A percentile compares a stretch with the other conserved stretches of the same genome.
Conservation (phyloP, 768 basidiomycete genomes). For the Pleurotus pulmonarius region DNA sequence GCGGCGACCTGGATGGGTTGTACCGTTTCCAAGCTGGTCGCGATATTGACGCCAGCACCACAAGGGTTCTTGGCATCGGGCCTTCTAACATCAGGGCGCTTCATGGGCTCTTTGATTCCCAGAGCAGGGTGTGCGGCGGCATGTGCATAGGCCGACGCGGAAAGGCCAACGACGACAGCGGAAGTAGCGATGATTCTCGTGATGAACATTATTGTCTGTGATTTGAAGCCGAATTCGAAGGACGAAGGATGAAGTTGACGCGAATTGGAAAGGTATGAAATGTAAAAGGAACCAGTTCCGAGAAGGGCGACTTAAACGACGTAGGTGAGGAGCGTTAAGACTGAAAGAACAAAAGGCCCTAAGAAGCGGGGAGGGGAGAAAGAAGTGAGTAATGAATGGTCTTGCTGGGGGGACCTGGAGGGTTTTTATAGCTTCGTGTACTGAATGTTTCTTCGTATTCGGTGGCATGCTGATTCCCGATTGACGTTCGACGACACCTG, state of each 20-base stretch:
- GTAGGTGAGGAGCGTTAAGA: too few species aligned
- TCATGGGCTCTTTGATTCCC: slow-evolving; percentile 26
- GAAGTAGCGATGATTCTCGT: slow-evolving; percentile 24
- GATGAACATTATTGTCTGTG: slow-evolving; percentile 11
- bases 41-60: slow-evolving; percentile 36
- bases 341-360: too few species aligned
- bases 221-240: too few species aligned
- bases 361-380: neutral
- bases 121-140: slow-evolving; percentile 40
- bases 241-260: too few species aligned
- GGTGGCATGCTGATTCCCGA: too few species aligned
- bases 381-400: neutral
- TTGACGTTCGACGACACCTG: too few species aligned
- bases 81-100: slow-evolving; percentile 29
- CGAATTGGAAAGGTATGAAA: too few species aligned
- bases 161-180: slow-evolving; percentile 27
- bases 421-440: too few species aligned
- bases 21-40: slow-evolving; percentile 34
- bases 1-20: slow-evolving; percentile 30
- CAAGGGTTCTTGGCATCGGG: slow-evolving; percentile 32
- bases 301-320: too few species aligned
- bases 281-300: too few species aligned
- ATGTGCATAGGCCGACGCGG: slow-evolving; percentile 36
- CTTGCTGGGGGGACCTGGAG: too few species aligned
- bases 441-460: too few species aligned